A percentile compares a stretch with the other conserved stretches of the same genome.
phyloP scores from a whole-genome alignment of 257 asterid genomes.

The Solanum phureja region DNA sequence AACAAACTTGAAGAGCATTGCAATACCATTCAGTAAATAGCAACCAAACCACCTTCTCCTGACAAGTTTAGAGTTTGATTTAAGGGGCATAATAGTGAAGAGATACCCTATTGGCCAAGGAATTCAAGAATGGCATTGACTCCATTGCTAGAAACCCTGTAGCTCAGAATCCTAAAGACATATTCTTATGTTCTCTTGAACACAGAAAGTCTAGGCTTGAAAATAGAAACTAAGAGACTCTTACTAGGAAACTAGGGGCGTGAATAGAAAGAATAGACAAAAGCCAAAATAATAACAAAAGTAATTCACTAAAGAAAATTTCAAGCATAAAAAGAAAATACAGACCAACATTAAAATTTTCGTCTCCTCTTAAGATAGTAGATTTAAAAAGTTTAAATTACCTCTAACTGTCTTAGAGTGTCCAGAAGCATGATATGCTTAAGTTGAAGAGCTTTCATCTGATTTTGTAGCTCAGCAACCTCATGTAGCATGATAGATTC shows the following conservation, averaged over 20 bases:
- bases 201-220: not conserved
- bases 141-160: not conserved
- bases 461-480: constrained; percentile 72
- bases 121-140: not conserved
- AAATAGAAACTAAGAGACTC: not conserved
- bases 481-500: constrained; percentile 76
- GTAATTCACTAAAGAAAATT: not conserved
- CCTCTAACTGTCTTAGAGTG: constrained; percentile 91
- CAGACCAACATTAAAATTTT: not conserved
- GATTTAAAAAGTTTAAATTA: not conserved
- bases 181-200: not conserved
- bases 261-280: not conserved
- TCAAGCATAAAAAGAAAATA: not conserved
- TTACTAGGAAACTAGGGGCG: not conserved
- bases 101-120: not conserved
- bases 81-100: not conserved
- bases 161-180: not conserved
- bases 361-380: not conserved
- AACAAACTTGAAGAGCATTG: not conserved
- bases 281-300: not conserved
- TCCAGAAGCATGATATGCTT: constrained; percentile 86
- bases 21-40: not conserved
- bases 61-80: not conserved
- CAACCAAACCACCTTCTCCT: not conserved
- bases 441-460: constrained; percentile 67